Evolutionary conservation across 495 filamentous ascomycete species (phyloP).

Genomic region (Geoglossum glabrum): DNA sequence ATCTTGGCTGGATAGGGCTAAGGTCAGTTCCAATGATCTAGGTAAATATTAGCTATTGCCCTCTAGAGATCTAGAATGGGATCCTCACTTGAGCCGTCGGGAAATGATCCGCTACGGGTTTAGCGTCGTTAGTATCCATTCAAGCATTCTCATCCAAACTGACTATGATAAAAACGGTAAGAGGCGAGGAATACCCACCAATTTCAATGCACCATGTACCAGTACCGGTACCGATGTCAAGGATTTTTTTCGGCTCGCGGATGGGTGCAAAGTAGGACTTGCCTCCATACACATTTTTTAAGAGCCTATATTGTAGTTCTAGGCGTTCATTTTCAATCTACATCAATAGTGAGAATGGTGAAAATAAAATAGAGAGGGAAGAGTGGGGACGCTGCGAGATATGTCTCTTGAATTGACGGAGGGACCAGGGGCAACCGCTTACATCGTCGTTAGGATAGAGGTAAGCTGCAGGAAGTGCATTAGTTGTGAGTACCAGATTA

Average conservation of each 20-base stretch:
- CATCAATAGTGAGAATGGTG: background rate
- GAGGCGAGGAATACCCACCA: background rate
- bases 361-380: background rate
- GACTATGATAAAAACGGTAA: background rate
- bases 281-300: background rate
- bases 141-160: background rate
- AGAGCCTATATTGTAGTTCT: conserved; percentile 2
- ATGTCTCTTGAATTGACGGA: background rate
- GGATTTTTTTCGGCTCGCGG: conserved; percentile 31
- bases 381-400: background rate
- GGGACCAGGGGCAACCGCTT: background rate
- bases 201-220: conserved; percentile 49
- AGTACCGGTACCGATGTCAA: conserved; percentile 51
- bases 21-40: conserved; percentile 15
- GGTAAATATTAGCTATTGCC: background rate
- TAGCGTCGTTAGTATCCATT: background rate
- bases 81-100: background rate
- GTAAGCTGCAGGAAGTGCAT: conserved; percentile 1
- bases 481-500: background rate
- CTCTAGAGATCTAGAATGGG: background rate
- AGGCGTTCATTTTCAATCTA: conserved; percentile 5
- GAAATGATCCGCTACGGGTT: background rate
- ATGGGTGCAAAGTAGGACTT: conserved; percentile 35
- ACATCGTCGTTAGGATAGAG: conserved; percentile 7
- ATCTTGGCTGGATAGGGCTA: conserved; percentile 16